A percentile compares a stretch with the other conserved stretches of the same genome.
phyloP scores from a whole-genome alignment of 768 basidiomycete genomes.

The Pisolithus microcarpus region DNA sequence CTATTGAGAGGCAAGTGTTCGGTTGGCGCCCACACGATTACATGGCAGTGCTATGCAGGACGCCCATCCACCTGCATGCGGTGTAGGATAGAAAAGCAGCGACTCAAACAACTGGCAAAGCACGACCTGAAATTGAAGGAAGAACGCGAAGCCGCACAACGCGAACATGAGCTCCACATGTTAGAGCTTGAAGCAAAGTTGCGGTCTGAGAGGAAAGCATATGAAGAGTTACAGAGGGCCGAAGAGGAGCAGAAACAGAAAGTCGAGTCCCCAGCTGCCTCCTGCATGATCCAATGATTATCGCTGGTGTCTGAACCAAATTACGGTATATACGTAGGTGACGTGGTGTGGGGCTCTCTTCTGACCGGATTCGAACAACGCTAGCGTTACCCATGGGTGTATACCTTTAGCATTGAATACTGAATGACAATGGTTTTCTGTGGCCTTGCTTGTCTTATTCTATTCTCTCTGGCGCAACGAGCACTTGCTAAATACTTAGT shows the following conservation, averaged over 20 bases:
- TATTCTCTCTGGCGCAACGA: too few species aligned
- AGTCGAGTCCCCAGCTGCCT: too few species aligned
- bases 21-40: slow-evolving; percentile 34
- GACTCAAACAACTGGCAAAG: slow-evolving; percentile 34
- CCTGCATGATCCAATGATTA: too few species aligned
- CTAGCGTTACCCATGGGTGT: too few species aligned
- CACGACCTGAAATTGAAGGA: slow-evolving; percentile 36
- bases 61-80: slow-evolving; percentile 32
- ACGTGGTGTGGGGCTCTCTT: too few species aligned
- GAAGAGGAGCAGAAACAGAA: slow-evolving; percentile 23
- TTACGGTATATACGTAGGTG: too few species aligned
- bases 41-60: slow-evolving; percentile 38
- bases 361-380: too few species aligned
- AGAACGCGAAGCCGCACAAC: slow-evolving; percentile 40
- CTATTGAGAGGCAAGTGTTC: slow-evolving; percentile 34
- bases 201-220: slow-evolving; percentile 24
- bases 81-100: slow-evolving; percentile 40
- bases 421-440: too few species aligned
- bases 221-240: slow-evolving; percentile 32
- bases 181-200: slow-evolving; percentile 39
- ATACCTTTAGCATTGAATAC: too few species aligned
- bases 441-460: too few species aligned
- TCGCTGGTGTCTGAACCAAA: too few species aligned
- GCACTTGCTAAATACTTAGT: too few species aligned
- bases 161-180: slow-evolving; percentile 36